phyloP scores from a whole-genome alignment of 495 filamentous ascomycete species.

The Trichoderma asperelloides region DNA sequence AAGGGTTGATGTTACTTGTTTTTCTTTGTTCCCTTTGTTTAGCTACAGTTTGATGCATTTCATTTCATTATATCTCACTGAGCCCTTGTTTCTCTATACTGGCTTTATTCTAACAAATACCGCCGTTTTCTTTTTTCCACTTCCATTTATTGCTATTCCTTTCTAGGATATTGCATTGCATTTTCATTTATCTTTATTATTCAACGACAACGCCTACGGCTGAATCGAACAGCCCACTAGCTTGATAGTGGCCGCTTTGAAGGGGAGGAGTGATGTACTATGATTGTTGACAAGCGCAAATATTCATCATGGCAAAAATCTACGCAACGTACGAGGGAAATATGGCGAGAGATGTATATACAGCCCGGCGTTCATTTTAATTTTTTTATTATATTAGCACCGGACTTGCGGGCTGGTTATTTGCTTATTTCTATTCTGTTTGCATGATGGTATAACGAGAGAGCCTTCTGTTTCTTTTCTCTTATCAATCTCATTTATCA shows the following conservation, averaged over 20 bases:
- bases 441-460: background rate
- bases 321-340: background rate
- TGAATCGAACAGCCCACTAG: background rate
- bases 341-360: background rate
- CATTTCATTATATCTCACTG: background rate
- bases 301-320: background rate
- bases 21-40: background rate
- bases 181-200: background rate
- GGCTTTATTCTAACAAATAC: background rate
- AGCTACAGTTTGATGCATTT: background rate
- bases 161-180: background rate
- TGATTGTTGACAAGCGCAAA: slow-evolving; percentile 5
- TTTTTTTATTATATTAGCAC: background rate
- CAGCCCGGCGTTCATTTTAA: background rate
- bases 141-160: background rate
- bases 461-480: background rate
- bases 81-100: background rate
- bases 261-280: background rate
- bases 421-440: background rate
- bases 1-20: background rate
- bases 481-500: background rate
- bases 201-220: background rate
- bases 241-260: background rate
- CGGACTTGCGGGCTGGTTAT: background rate
- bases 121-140: background rate